phyloP scores from a whole-genome alignment of 305 asterid genomes.

The Fraxinus albicans region DNA sequence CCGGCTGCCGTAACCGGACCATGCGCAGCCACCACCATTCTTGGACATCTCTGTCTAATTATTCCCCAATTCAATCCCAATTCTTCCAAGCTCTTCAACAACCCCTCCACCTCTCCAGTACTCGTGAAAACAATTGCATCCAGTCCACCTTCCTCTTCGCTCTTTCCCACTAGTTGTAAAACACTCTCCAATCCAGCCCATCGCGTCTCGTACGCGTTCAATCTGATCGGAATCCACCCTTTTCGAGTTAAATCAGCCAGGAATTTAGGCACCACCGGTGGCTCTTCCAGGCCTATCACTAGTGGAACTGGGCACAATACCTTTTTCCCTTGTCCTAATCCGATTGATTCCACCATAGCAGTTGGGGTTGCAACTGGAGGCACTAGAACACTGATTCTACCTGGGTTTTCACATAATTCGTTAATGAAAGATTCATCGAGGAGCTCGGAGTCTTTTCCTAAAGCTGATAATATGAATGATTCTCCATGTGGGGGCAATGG shows the following conservation, averaged over 20 bases:
- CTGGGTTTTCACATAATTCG: constrained; percentile 48
- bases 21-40: constrained; percentile 74
- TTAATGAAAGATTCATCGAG: constrained; percentile 39
- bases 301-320: constrained; percentile 70
- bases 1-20: constrained; percentile 87
- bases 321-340: constrained; percentile 54
- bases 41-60: constrained; percentile 68
- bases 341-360: constrained; percentile 54
- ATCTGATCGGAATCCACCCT: constrained; percentile 61
- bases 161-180: constrained; percentile 45
- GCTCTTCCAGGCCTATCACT: constrained; percentile 65
- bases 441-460: constrained; percentile 71
- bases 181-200: constrained; percentile 48
- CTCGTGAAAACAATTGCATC: constrained; percentile 85
- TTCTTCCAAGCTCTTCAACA: constrained; percentile 67
- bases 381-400: constrained; percentile 47
- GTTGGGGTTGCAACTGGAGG: constrained; percentile 68
- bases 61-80: constrained; percentile 64
- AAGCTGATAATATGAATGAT: constrained; percentile 53
- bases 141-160: constrained; percentile 50
- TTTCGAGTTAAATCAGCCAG: constrained; percentile 43
- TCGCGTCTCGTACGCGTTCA: constrained; percentile 67
- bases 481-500: constrained; percentile 48
- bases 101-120: constrained; percentile 80
- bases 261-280: constrained; percentile 71